Evolutionary conservation across 2,329 filamentous ascomycete species (phyloP).

Genomic region (Samsoniella hepiali): DNA sequence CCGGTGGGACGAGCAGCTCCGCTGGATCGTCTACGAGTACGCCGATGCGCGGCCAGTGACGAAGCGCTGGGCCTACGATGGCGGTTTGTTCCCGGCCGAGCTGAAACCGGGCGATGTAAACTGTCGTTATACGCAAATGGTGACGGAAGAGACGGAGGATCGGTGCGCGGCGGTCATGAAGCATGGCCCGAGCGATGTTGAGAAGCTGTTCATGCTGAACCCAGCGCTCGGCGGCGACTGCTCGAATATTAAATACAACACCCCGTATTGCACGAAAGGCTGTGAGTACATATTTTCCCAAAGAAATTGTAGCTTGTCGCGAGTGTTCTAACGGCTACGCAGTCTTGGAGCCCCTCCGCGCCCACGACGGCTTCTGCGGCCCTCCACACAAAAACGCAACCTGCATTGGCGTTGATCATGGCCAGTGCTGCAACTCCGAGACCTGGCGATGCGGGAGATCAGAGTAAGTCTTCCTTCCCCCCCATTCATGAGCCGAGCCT

Average conservation of each 20-base stretch:
- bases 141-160: constrained; percentile 20
- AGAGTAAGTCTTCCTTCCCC: constrained; percentile 22
- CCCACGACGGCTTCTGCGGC: constrained; percentile 31
- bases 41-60: not conserved
- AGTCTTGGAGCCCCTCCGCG: constrained; percentile 28
- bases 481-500: too few relatives aligned
- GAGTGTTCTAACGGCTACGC: not conserved
- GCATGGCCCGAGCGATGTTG: constrained; percentile 23
- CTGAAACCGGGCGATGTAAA: constrained; percentile 22
- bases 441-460: constrained; percentile 32
- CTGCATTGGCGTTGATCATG: constrained; percentile 27
- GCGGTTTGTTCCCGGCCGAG: not conserved
- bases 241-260: constrained; percentile 28
- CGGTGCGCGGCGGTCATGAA: constrained; percentile 17
- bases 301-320: too few relatives aligned
- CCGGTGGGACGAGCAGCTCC: not conserved
- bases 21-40: constrained; percentile 8
- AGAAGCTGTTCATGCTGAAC: constrained; percentile 29
- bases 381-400: constrained; percentile 31
- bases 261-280: constrained; percentile 29
- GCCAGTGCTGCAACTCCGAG: constrained; percentile 33
- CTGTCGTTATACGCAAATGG: constrained; percentile 24
- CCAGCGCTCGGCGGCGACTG: constrained; percentile 29
- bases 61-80: not conserved
- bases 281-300: constrained; percentile 25